Conservation (phyloP, 495 filamentous ascomycete genomes). For the Pyrenopolyporus hunteri region DNA sequence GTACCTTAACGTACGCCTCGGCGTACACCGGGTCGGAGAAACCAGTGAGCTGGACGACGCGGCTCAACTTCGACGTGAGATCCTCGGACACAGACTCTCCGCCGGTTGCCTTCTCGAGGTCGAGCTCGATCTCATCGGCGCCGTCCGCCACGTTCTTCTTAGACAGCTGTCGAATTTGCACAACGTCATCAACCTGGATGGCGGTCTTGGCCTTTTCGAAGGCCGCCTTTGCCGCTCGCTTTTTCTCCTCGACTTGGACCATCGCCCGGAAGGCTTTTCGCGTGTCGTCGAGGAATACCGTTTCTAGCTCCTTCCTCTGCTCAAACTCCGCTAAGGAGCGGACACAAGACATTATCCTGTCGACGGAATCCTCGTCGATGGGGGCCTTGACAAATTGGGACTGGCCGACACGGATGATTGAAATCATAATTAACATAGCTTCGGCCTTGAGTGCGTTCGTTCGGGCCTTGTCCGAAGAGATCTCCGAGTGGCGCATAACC, state of each 20-base stretch:
- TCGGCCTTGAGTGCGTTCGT: constrained; percentile 95
- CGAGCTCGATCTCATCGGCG: constrained; percentile 81
- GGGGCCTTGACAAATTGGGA: constrained; percentile 96
- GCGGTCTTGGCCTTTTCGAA: constrained; percentile 91
- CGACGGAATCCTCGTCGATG: constrained; percentile 97
- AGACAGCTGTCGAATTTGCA: constrained; percentile 87
- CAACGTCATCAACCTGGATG: constrained; percentile 92
- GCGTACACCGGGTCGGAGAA: constrained; percentile 99
- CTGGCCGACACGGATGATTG: constrained; percentile 95
- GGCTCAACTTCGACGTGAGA: constrained; percentile 88
- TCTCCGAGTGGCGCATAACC: constrained; percentile 97
- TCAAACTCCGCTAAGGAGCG: constrained; percentile 91
- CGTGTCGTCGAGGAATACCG: constrained; percentile 93
- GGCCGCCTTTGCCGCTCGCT: constrained; percentile 88
- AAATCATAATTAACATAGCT: constrained; percentile 99
- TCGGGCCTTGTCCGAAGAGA: constrained; percentile 82
- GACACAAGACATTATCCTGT: constrained; percentile 96
- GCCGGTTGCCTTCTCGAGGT: constrained; percentile 92
- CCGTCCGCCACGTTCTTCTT: constrained; percentile 91
- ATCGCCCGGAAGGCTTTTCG: constrained; percentile 97
- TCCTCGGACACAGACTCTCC: constrained; percentile 83
- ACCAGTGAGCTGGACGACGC: constrained; percentile 95
- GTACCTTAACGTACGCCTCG: constrained; percentile 97
- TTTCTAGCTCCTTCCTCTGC: constrained; percentile 85
- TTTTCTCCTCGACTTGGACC: constrained; percentile 98